These are phyloP conservation scores for Croton laevigatus DNA, from an alignment of 441 rosid genomes.

Conservation along the genomic window DNA sequence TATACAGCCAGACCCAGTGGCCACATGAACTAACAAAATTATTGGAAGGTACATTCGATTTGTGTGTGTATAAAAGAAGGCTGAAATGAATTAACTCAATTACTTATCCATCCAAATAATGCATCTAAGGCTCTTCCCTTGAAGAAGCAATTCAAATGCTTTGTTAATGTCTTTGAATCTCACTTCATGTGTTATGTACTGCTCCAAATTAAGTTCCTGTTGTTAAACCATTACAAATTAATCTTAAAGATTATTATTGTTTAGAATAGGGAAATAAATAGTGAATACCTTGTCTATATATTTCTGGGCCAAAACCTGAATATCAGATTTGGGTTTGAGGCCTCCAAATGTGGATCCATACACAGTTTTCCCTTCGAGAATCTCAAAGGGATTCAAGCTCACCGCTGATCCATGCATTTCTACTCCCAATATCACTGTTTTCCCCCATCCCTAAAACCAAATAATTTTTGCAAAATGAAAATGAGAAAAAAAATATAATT, in stretches of 20 bases:
- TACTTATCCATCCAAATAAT: conserved; percentile 3
- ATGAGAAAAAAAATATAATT: too few relatives aligned
- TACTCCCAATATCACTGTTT: conserved; percentile 1
- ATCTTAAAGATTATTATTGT: too few relatives aligned
- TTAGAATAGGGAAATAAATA: background rate
- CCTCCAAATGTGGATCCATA: conserved; percentile 50
- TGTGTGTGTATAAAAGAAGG: background rate
- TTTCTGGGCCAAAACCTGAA: conserved; percentile 31
- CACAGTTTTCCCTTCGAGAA: conserved; percentile 38
- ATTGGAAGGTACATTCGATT: too few relatives aligned
- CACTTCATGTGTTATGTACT: conserved; percentile 6
- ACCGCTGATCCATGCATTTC: background rate
- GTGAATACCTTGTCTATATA: conserved; percentile 36
- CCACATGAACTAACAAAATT: too few relatives aligned
- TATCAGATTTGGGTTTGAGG: conserved; percentile 45
- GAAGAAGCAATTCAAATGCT: conserved; percentile 1
- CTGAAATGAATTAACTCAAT: background rate
- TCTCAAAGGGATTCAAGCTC: conserved; percentile 28
- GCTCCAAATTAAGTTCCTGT: conserved; percentile 4
- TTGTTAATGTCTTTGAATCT: background rate
- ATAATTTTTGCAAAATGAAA: too few relatives aligned
- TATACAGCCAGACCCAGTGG: too few relatives aligned
- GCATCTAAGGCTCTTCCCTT: conserved; percentile 5
- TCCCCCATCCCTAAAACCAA: background rate
- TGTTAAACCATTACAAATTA: background rate